Conservation (phyloP, 768 basidiomycete species). For the Pleurotus tuoliensis region DNA sequence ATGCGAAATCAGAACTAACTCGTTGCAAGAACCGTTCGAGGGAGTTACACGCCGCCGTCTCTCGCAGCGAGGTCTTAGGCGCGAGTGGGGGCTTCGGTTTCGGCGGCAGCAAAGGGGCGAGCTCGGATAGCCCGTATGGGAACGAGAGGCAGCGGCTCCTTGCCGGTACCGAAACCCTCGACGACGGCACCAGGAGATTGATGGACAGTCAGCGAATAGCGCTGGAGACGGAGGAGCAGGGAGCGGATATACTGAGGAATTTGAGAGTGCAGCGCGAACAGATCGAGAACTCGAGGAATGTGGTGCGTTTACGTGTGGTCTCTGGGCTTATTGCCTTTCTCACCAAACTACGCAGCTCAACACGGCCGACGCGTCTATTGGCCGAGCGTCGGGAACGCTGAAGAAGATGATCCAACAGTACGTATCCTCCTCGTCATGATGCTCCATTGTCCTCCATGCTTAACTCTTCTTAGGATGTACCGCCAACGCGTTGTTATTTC, state of each 20-base stretch:
- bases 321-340: not conserved
- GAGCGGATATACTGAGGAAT: slow-evolving; percentile 81
- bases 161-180: slow-evolving; percentile 63
- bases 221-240: slow-evolving; percentile 89
- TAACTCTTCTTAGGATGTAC: slow-evolving; percentile 64
- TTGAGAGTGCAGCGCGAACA: slow-evolving; percentile 84
- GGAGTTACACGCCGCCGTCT: slow-evolving; percentile 61
- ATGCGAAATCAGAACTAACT: slow-evolving; percentile 66
- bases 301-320: slow-evolving; percentile 39
- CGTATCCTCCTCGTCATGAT: slow-evolving; percentile 23
- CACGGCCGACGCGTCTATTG: slow-evolving; percentile 80
- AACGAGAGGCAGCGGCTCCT: slow-evolving; percentile 72
- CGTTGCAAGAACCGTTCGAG: slow-evolving; percentile 76
- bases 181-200: slow-evolving; percentile 71
- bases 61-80: slow-evolving; percentile 62
- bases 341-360: slow-evolving; percentile 46
- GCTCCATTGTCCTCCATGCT: not conserved
- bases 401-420: slow-evolving; percentile 92
- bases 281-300: slow-evolving; percentile 84
- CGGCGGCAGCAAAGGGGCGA: slow-evolving; percentile 9
- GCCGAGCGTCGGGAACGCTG: slow-evolving; percentile 82
- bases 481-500: slow-evolving; percentile 81
- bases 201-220: slow-evolving; percentile 81
- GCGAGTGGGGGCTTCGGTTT: slow-evolving; percentile 11
- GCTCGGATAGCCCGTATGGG: slow-evolving; percentile 73